phyloP scores from a whole-genome alignment of 768 basidiomycete species.

The Collybiopsis luxurians region DNA sequence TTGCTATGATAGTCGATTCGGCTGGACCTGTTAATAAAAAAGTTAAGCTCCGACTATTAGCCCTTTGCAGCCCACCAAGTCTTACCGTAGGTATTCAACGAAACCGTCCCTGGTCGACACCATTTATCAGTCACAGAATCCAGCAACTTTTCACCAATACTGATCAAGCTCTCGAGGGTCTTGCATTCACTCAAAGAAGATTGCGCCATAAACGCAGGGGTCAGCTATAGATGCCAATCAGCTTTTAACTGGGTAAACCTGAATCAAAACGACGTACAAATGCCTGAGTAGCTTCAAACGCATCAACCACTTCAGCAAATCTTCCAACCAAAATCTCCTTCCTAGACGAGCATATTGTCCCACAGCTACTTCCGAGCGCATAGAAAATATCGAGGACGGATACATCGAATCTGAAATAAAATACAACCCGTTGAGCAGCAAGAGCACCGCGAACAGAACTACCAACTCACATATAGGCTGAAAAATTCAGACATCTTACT shows the following conservation, averaged over 20 bases:
- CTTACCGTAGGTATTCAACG: slow-evolving; percentile 7
- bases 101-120: slow-evolving; percentile 3
- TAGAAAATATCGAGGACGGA: slow-evolving; percentile 7
- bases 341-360: neutral
- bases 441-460: neutral
- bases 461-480: slow-evolving; percentile 5
- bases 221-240: slow-evolving; percentile 2
- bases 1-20: slow-evolving; percentile 7
- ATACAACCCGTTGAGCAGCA: too few relatives aligned
- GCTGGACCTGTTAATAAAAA: slow-evolving; percentile 2
- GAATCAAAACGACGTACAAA: slow-evolving; percentile 6
- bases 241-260: neutral
- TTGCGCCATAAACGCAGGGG: slow-evolving; percentile 9
- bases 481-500: slow-evolving; percentile 7
- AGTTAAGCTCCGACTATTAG: neutral
- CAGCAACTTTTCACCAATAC: slow-evolving; percentile 7
- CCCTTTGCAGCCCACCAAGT: neutral
- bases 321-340: slow-evolving; percentile 2
- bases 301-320: slow-evolving; percentile 5
- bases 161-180: slow-evolving; percentile 7
- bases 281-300: slow-evolving; percentile 7
- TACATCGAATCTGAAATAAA: slow-evolving; percentile 5
- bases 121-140: slow-evolving; percentile 7
- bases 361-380: slow-evolving; percentile 3
- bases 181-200: neutral